phyloP scores from a whole-genome alignment of 2,329 filamentous ascomycete genomes.

The Neofusicoccum ribis region DNA sequence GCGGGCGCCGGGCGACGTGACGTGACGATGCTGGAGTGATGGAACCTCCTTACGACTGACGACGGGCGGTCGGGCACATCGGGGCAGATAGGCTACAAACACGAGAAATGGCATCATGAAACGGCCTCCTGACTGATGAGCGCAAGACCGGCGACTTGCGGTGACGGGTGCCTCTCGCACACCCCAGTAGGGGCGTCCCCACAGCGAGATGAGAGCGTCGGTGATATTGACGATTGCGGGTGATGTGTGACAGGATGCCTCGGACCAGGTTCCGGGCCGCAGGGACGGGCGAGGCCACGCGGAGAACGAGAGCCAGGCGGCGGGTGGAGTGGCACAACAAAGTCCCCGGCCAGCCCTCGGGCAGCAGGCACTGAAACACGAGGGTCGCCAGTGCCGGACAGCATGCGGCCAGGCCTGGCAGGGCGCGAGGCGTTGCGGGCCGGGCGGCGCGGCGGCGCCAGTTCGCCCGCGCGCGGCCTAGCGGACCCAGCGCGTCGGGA shows the following conservation, averaged over 20 bases:
- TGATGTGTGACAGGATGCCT: neutral
- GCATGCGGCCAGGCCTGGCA: neutral
- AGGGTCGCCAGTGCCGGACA: too few species aligned
- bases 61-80: neutral
- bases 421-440: neutral
- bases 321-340: neutral
- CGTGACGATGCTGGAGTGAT: neutral
- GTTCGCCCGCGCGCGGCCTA: neutral
- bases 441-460: too few species aligned
- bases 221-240: constrained; percentile 5
- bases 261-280: neutral
- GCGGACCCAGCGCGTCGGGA: constrained; percentile 4
- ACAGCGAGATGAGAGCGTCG: neutral
- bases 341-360: too few species aligned
- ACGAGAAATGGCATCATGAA: constrained; percentile 3
- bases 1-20: neutral
- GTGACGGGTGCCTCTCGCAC: neutral
- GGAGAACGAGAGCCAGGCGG: neutral
- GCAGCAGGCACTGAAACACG: neutral
- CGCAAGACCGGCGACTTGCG: neutral
- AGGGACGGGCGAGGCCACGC: neutral
- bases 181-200: neutral
- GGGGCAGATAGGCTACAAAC: neutral
- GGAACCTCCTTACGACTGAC: neutral
- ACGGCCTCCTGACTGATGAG: neutral